These are phyloP conservation scores for Ailanthus altissimus DNA, from an alignment of 345 rosid species.

Conservation along the genomic window DNA sequence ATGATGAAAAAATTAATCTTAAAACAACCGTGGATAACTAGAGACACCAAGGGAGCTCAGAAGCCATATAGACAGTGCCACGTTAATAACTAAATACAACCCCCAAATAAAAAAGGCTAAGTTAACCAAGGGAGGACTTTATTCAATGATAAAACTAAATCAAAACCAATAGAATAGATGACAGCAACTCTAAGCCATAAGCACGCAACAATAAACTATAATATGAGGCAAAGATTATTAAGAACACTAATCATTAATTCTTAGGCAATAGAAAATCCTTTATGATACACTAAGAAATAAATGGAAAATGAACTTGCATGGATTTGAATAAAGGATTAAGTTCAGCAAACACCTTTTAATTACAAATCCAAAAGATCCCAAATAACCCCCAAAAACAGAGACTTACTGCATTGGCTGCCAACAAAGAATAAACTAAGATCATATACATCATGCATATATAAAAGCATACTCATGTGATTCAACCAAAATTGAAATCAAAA, in stretches of 20 bases:
- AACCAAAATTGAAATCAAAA: background rate
- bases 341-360: background rate
- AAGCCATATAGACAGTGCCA: no score
- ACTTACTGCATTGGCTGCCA: background rate
- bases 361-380: background rate
- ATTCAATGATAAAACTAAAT: conserved; percentile 7
- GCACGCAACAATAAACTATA: conserved; percentile 6
- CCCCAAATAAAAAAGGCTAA: background rate
- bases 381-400: conserved; percentile 1
- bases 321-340: conserved; percentile 19
- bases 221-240: background rate
- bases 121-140: background rate
- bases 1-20: background rate
- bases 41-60: background rate
- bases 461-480: background rate
- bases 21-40: background rate
- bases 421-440: background rate
- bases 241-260: background rate
- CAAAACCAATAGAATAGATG: conserved; percentile 8
- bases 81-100: background rate
- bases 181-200: background rate
- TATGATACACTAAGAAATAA: background rate
- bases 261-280: background rate
- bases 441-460: conserved; percentile 6
- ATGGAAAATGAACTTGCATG: conserved; percentile 1